Conservation (phyloP, 768 basidiomycete species). For the Cyclocybe aegerita region DNA sequence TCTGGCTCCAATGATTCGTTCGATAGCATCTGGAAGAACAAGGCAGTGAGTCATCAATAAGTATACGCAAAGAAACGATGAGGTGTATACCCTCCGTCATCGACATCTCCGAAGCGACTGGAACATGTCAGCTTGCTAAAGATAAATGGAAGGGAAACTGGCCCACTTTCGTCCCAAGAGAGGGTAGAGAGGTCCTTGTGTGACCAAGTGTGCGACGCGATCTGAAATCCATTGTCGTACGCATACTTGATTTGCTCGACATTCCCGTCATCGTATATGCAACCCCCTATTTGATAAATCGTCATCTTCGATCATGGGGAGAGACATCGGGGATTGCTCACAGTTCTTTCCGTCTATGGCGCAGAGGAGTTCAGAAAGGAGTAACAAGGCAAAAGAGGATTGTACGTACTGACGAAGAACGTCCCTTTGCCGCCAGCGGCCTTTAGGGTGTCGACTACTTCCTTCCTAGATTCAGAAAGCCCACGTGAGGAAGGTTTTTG, state of each 20-base stretch:
- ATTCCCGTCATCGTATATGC: constrained; percentile 32
- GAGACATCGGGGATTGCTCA: constrained; percentile 2
- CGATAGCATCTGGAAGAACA: constrained; percentile 29
- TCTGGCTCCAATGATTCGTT: constrained; percentile 29
- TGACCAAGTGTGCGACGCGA: constrained; percentile 46
- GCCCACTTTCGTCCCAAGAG: constrained; percentile 24
- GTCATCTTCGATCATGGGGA: background rate
- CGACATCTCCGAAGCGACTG: constrained; percentile 30
- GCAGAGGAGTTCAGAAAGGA: background rate
- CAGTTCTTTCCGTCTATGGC: constrained; percentile 31
- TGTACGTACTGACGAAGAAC: constrained; percentile 39
- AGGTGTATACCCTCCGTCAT: constrained; percentile 25
- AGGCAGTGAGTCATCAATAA: background rate
- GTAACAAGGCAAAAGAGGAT: background rate
- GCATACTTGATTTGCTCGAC: constrained; percentile 30
- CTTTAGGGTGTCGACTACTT: constrained; percentile 27
- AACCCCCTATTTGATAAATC: constrained; percentile 21
- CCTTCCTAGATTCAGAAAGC: constrained; percentile 19
- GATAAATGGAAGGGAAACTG: background rate
- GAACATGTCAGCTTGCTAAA: too few relatives aligned
- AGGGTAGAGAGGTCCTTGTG: constrained; percentile 35
- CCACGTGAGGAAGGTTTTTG: background rate
- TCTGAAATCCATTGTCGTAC: constrained; percentile 37
- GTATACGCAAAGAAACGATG: background rate
- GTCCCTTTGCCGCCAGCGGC: constrained; percentile 33